Evolutionary conservation across 768 basidiomycete species (phyloP), one percentile per base, ranked within the genome.

Genomic region (Polyporus arcularius): DNA sequence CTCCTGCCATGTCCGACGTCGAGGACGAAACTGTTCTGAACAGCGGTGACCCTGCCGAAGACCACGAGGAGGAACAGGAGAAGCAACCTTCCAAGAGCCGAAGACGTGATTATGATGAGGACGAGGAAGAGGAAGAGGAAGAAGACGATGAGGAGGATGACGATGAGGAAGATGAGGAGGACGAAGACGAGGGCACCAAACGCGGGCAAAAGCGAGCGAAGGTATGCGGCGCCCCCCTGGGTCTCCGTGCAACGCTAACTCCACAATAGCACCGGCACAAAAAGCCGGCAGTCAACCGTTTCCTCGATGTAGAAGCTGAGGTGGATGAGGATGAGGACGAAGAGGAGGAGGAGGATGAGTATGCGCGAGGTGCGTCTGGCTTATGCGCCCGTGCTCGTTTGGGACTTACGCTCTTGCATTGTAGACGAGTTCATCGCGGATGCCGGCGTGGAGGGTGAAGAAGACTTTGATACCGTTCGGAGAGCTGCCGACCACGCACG

Each of bases 321-420:
- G 96, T 96, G 18, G 94, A 94, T 66, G 95, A 97, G 32, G 97
- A 98, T 18, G 97, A 98, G 4, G 96, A 97, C 39, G 97, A 98
- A 28, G 90, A 90, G 3, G 94, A 96, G 18, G 93, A 88, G 6
- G 91, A 91, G 3, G 90, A 90, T 18, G 92, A 92, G 55, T 83
- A 81, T 60, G 89, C 80, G 0, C 67, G 66, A 64, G 76, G 76
- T 76, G 11, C 75, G 78, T 66, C 28, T 3, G 18, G 30, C 14
- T 39, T 82, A 81, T 31, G 26, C 40, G n/a, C 47, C 26, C 12
- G 4, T 4, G 16, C 40, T 1, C 16, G 48, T n/a, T 14, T 31
- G 60, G 2, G 46, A 18, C 26, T 12, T 35, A 41, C 58, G 14
- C 18, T 51, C 42, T 62, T 16, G 26, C 53, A 54, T 50, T 60